phyloP scores from a whole-genome alignment of 2,329 filamentous ascomycete species.

The Cytospora leucostoma region DNA sequence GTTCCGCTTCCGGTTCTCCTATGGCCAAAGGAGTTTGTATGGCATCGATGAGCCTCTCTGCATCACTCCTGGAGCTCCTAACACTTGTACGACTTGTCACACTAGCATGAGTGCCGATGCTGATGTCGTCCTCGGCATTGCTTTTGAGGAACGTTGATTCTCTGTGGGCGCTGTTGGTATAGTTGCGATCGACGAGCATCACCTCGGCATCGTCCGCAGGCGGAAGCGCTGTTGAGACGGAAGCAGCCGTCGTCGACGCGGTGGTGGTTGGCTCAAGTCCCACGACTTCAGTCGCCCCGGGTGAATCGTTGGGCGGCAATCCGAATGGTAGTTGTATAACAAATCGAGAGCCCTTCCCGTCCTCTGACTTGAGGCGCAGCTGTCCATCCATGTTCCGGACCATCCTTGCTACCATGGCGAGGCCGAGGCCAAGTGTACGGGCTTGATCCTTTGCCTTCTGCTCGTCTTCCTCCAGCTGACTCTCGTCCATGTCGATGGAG shows the following conservation, averaged over 20 bases:
- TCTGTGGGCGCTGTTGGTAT: conserved; percentile 28
- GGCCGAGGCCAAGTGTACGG: conserved; percentile 71
- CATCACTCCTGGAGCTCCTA: conserved; percentile 59
- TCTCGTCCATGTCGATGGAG: conserved; percentile 44
- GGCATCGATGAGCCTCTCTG: conserved; percentile 71
- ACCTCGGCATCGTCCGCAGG: conserved; percentile 54
- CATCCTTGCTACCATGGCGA: conserved; percentile 86
- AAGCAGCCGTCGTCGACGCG: conserved; percentile 36
- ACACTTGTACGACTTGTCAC: conserved; percentile 53
- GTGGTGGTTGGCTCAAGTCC: conserved; percentile 23
- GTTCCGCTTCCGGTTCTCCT: conserved; percentile 40
- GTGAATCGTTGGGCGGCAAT: conserved; percentile 46
- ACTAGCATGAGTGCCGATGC: conserved; percentile 45
- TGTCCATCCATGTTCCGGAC: conserved; percentile 91
- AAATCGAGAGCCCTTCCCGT: conserved; percentile 80
- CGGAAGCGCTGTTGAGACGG: conserved; percentile 37
- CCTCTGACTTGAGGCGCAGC: conserved; percentile 78
- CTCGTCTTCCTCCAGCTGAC: conserved; percentile 30
- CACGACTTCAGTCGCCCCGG: neutral
- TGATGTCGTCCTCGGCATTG: conserved; percentile 43
- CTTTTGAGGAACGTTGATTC: conserved; percentile 32
- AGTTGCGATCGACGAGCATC: conserved; percentile 58
- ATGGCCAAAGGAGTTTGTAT: conserved; percentile 62
- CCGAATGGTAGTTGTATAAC: conserved; percentile 77
- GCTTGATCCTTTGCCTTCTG: conserved; percentile 37